Base-by-base conservation (phyloP, 2,329 filamentous ascomycete genomes). In the Colletotrichum truncatum region DNA sequence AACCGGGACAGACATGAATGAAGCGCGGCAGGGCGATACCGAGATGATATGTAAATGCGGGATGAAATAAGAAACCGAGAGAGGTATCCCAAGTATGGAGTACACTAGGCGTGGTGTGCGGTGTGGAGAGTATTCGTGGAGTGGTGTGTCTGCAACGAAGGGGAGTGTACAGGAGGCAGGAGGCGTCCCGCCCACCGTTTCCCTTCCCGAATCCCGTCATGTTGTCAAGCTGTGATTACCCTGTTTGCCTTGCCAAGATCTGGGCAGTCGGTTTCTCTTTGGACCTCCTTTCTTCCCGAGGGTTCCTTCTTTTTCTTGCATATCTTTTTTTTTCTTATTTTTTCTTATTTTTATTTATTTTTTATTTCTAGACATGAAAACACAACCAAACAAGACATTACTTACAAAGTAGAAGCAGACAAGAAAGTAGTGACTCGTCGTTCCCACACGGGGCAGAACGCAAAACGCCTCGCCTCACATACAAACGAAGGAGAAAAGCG, bases 41-140 rank as follows among this genome's bases (percentile, higher is more conserved):
- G 41, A 59, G 46, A 32, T 49, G 49, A 62, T 65, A 62, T 65
- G 57, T 62, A 65, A 34, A 55, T 55, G 58, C 38, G 62, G 55
- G 55, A 58, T 57, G 30, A 21, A 55, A 26, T n/a, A 28, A 36
- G 11, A 21, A 32, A 11, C 36, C 18, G 14, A 12, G 3, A 4
- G 4, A 39, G n/a, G 16, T 43, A 23, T n/a, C n/a, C n/a, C 28
- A 30, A 23, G 18, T 21, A 34, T 28, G 41, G 30, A 46, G 34
- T 55, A 26, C 39, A 43, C 39, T 21, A 16, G 39, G 32, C 23
- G n/a, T 21, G 21, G 26, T 28, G 9, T 48, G 16, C 25, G 26
- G 45, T n/a, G 45, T 14, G 46, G 16, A 28, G 46, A 49, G 46
- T n/a, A 49, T 49, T 38, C 34, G 32, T 16, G 18, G 51, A 39